Conservation (phyloP, 805 yeast genomes). For the Ogataea ganodermae region DNA sequence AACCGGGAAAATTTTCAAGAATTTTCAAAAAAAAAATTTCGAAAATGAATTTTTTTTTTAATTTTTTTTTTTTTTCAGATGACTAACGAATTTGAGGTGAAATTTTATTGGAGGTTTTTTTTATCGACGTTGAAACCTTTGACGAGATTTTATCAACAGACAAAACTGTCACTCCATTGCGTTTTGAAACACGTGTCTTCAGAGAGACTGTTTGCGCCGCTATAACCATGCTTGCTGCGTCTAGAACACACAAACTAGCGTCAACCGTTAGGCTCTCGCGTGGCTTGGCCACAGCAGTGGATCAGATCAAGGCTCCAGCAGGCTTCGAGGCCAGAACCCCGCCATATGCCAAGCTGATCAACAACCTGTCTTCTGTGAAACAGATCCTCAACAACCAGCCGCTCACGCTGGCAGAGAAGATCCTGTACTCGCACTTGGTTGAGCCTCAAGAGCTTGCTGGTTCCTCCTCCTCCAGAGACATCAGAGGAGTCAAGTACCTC, state of each 20-base stretch:
- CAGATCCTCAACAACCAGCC: conserved; percentile 48
- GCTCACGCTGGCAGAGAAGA: conserved; percentile 92
- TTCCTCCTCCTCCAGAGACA: conserved; percentile 34
- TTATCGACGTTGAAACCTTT: neutral
- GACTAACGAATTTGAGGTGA: conserved; percentile 13
- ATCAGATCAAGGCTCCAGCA: conserved; percentile 47
- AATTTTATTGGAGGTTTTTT: conserved; percentile 13
- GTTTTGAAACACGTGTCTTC: neutral
- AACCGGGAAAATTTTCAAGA: conserved; percentile 1
- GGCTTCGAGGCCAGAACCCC: conserved; percentile 76
- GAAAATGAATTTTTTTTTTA: conserved; percentile 10
- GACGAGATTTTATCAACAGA: neutral
- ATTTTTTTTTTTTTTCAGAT: conserved; percentile 11
- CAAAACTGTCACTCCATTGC: neutral
- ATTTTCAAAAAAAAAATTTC: neutral
- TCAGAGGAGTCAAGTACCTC: conserved; percentile 87
- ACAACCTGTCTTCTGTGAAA: conserved; percentile 51
- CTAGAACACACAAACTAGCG: conserved; percentile 9
- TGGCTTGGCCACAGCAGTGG: conserved; percentile 29
- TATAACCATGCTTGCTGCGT: conserved; percentile 15
- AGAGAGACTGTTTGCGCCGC: neutral
- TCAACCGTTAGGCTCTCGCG: conserved; percentile 19
- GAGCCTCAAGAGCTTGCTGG: conserved; percentile 84
- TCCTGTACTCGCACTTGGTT: conserved; percentile 91
- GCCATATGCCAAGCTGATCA: conserved; percentile 76